A percentile compares a stretch with the other conserved stretches of the same genome.
These are phyloP conservation scores for Casaregolazyma suthepensis DNA, from an alignment of 1,139 yeast genomes.

Conservation along the genomic window DNA sequence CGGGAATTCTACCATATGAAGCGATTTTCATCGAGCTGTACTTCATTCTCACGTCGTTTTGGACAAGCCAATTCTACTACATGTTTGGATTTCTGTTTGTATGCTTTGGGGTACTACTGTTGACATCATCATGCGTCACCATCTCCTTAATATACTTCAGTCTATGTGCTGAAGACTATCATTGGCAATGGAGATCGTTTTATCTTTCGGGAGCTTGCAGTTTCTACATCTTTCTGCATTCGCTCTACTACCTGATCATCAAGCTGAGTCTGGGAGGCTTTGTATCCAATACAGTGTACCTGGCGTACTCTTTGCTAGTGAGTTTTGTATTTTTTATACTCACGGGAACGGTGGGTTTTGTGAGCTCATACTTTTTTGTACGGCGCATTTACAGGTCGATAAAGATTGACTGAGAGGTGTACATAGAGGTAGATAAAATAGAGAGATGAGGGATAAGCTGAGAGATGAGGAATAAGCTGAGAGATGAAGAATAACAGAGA, in stretches of 20 bases:
- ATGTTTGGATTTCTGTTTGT: constrained; percentile 96
- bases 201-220: constrained; percentile 88
- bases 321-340: constrained; percentile 68
- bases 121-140: constrained; percentile 79
- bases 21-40: constrained; percentile 93
- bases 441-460: no score
- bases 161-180: constrained; percentile 84
- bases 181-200: constrained; percentile 96
- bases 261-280: constrained; percentile 68
- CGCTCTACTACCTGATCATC: constrained; percentile 46
- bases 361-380: constrained; percentile 68
- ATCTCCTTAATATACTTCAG: constrained; percentile 77
- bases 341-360: constrained; percentile 85
- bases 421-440: background rate
- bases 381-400: constrained; percentile 76
- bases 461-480: no score
- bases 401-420: constrained; percentile 57
- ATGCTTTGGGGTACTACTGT: constrained; percentile 73
- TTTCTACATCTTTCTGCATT: constrained; percentile 75
- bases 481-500: no score
- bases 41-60: constrained; percentile 76
- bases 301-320: constrained; percentile 78
- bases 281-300: constrained; percentile 68
- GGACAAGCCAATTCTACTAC: constrained; percentile 92
- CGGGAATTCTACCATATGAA: constrained; percentile 93